Evolutionary conservation across 805 yeast genomes (phyloP).

Genomic region (Tetrapisispora iriomotensis): DNA sequence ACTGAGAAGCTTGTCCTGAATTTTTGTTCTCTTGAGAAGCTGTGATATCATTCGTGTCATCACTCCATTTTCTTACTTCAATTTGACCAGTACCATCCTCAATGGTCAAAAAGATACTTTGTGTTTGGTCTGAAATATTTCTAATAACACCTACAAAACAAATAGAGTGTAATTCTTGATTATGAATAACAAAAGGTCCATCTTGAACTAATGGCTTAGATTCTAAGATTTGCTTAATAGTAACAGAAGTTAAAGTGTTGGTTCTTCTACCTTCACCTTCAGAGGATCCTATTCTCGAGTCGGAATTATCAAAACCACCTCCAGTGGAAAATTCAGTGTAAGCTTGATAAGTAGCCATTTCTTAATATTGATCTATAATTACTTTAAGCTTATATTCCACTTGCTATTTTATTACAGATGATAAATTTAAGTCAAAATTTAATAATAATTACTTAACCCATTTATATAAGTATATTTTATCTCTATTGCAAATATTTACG

Average conservation of each 20-base stretch:
- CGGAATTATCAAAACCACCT: conserved; percentile 25
- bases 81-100: conserved; percentile 73
- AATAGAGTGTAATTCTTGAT: conserved; percentile 53
- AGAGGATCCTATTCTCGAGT: conserved; percentile 17
- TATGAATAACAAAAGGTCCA: conserved; percentile 51
- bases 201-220: conserved; percentile 53
- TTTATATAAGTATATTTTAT: background rate
- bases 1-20: conserved; percentile 20
- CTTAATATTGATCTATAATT: background rate
- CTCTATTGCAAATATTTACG: no score
- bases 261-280: conserved; percentile 13
- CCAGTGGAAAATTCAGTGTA: conserved; percentile 25
- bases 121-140: conserved; percentile 47
- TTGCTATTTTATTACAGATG: no score
- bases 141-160: conserved; percentile 64
- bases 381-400: background rate
- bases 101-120: conserved; percentile 46
- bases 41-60: conserved; percentile 29
- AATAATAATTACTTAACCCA: no score
- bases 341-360: conserved; percentile 23
- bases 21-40: conserved; percentile 23
- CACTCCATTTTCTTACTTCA: conserved; percentile 57
- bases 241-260: conserved; percentile 49
- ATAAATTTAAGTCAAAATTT: no score
- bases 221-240: conserved; percentile 62